Evolutionary conservation across 306 rosid genomes (phyloP).

Genomic region (Quillaja saponaria): DNA sequence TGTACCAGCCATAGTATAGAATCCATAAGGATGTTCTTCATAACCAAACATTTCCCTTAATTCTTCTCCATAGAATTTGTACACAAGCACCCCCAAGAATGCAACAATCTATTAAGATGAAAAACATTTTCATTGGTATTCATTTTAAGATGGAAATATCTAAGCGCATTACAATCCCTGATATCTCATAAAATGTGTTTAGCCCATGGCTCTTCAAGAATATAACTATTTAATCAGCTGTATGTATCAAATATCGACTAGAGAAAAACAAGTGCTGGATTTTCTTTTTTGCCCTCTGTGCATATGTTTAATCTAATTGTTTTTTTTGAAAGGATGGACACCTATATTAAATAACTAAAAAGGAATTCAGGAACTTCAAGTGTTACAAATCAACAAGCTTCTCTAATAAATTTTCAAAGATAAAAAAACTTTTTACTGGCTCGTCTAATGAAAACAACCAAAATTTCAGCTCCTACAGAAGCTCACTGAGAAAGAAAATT

Average conservation of each 20-base stretch:
- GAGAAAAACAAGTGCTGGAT: not conserved
- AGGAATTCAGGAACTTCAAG: not conserved
- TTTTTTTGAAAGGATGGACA: slow-evolving; percentile 7
- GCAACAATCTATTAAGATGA: slow-evolving; percentile 79
- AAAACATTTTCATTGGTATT: slow-evolving; percentile 24
- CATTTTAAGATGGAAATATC: slow-evolving; percentile 20
- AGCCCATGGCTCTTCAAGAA: slow-evolving; percentile 22
- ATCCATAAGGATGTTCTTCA: slow-evolving; percentile 97
- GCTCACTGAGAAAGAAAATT: not conserved
- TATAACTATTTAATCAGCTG: not conserved
- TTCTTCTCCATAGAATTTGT: slow-evolving; percentile 95
- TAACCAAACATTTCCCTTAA: slow-evolving; percentile 97
- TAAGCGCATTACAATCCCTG: slow-evolving; percentile 8
- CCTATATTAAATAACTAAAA: no score
- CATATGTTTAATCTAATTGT: no score
- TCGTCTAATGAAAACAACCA: slow-evolving; percentile 12
- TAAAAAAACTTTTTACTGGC: not conserved
- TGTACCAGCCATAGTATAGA: slow-evolving; percentile 94
- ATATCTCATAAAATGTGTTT: slow-evolving; percentile 28
- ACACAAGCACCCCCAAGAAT: slow-evolving; percentile 88
- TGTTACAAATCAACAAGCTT: slow-evolving; percentile 8
- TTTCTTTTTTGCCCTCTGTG: not conserved
- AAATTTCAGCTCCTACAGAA: slow-evolving; percentile 6
- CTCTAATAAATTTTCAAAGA: not conserved
- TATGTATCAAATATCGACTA: not conserved